A percentile compares a stretch with the other conserved stretches of the same genome.
Evolutionary conservation across 805 yeast genomes (phyloP).

Genomic region (Candida oleophila): DNA sequence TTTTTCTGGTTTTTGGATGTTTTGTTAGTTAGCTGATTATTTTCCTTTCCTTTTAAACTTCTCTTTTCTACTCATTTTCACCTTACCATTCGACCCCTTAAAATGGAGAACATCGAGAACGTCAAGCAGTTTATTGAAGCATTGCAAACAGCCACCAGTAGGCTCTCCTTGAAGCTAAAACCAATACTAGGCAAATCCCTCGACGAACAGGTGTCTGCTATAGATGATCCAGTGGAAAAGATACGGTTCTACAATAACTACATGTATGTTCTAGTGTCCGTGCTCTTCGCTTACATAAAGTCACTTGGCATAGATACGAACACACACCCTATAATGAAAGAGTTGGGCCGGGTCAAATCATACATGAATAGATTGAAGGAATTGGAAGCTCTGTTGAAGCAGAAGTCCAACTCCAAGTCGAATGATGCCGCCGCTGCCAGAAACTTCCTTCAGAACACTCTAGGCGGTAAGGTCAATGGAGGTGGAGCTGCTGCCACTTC

Average conservation of each 20-base stretch:
- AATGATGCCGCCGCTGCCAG: slow-evolving; percentile 43
- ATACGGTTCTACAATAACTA: slow-evolving; percentile 35
- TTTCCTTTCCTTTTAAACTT: no score
- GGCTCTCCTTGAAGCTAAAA: slow-evolving; percentile 31
- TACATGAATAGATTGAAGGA: slow-evolving; percentile 60
- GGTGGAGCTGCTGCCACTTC: slow-evolving; percentile 32
- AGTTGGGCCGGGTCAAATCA: slow-evolving; percentile 62
- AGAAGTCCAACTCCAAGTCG: slow-evolving; percentile 17
- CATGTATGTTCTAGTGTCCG: slow-evolving; percentile 55
- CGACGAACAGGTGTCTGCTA: slow-evolving; percentile 32
- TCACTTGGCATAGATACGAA: slow-evolving; percentile 56
- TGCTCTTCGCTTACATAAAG: slow-evolving; percentile 60
- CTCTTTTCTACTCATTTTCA: no score
- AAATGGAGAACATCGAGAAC: slow-evolving; percentile 48
- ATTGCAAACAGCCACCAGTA: slow-evolving; percentile 35
- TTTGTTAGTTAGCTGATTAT: no score
- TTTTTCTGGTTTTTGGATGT: no score
- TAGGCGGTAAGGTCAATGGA: slow-evolving; percentile 32
- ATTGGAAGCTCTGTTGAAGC: slow-evolving; percentile 21
- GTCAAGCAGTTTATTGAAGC: slow-evolving; percentile 39
- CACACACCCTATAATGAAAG: slow-evolving; percentile 64
- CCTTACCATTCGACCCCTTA: no score
- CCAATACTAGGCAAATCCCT: slow-evolving; percentile 38
- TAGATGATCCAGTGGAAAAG: slow-evolving; percentile 23
- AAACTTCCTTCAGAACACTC: slow-evolving; percentile 44